Evolutionary conservation across 2,329 filamentous ascomycete genomes (phyloP).

Genomic region (Cladosporium sp.): DNA sequence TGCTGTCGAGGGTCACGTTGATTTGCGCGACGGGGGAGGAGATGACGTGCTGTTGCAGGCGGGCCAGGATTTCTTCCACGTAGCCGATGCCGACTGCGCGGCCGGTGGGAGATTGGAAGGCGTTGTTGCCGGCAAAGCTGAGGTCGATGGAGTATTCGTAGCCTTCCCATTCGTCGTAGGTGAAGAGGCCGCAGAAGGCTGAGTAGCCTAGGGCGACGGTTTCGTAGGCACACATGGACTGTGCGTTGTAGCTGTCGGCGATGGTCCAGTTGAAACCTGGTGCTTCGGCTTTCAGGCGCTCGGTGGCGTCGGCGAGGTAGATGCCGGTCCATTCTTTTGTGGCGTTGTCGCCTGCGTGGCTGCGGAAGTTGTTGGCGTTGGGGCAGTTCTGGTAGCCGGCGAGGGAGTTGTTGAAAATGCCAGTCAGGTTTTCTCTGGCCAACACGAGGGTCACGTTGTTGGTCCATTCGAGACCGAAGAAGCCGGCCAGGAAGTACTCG

Average conservation of each 20-base stretch:
- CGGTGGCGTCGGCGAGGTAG: conserved; percentile 62
- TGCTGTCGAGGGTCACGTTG: conserved; percentile 67
- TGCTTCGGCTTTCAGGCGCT: conserved; percentile 49
- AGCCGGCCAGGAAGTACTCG: conserved; percentile 73
- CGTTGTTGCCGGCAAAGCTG: conserved; percentile 54
- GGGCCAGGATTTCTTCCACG: conserved; percentile 67
- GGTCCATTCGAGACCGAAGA: conserved; percentile 71
- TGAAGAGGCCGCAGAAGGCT: conserved; percentile 69
- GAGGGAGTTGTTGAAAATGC: conserved; percentile 59
- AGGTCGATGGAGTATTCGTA: conserved; percentile 70
- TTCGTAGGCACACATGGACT: conserved; percentile 72
- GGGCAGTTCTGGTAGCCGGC: conserved; percentile 64
- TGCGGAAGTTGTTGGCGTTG: conserved; percentile 50
- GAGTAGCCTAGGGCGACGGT: conserved; percentile 73
- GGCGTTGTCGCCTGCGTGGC: conserved; percentile 50
- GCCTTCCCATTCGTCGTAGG: conserved; percentile 66
- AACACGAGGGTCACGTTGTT: conserved; percentile 48
- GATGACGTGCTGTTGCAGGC: conserved; percentile 58
- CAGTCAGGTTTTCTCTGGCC: conserved; percentile 55
- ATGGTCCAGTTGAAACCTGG: conserved; percentile 55
- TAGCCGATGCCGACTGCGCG: conserved; percentile 70
- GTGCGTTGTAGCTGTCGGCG: conserved; percentile 60
- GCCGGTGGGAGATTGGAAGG: conserved; percentile 60
- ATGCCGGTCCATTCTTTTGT: conserved; percentile 55
- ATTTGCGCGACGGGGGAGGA: conserved; percentile 38